A percentile compares a stretch with the other conserved stretches of the same genome.
Evolutionary conservation across 768 basidiomycete genomes (phyloP).

Genomic region (Suillus variegatus): DNA sequence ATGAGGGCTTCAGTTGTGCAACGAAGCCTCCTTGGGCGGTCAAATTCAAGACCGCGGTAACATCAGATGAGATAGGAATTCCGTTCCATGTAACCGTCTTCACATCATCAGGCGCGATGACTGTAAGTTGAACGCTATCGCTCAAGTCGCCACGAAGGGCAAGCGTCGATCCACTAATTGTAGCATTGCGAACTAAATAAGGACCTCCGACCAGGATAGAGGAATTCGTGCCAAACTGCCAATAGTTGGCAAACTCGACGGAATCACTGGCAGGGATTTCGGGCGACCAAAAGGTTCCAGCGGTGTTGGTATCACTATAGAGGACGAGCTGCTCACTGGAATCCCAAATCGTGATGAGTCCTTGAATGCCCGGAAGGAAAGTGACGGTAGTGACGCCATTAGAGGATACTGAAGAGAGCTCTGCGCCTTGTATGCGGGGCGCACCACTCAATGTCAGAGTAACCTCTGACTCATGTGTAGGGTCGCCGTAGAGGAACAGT

Average conservation of each 20-base stretch:
- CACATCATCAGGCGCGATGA: conserved; percentile 61
- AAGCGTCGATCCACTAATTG: conserved; percentile 49
- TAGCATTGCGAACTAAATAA: conserved; percentile 61
- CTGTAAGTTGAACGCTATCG: conserved; percentile 53
- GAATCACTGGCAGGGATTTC: conserved; percentile 45
- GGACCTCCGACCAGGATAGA: conserved; percentile 68
- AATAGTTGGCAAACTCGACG: conserved; percentile 58
- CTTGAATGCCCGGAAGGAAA: conserved; percentile 57
- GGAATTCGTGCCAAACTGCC: conserved; percentile 72
- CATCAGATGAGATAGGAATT: conserved; percentile 37
- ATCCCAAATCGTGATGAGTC: conserved; percentile 66
- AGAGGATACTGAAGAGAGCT: conserved; percentile 24
- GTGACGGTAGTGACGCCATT: conserved; percentile 45
- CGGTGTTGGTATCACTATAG: conserved; percentile 65
- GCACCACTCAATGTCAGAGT: conserved; percentile 50
- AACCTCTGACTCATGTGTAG: conserved; percentile 55
- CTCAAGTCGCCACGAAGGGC: conserved; percentile 71
- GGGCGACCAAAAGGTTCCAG: conserved; percentile 78
- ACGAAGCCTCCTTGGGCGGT: conserved; percentile 48
- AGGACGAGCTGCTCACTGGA: conserved; percentile 67
- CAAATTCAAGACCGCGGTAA: conserved; percentile 28
- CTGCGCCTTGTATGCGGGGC: conserved; percentile 35
- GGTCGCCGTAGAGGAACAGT: conserved; percentile 62
- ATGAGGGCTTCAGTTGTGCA: conserved; percentile 42
- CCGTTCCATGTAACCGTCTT: conserved; percentile 75